Evolutionary conservation across 345 rosid genomes (phyloP).

Genomic region (Aegle marmelos): DNA sequence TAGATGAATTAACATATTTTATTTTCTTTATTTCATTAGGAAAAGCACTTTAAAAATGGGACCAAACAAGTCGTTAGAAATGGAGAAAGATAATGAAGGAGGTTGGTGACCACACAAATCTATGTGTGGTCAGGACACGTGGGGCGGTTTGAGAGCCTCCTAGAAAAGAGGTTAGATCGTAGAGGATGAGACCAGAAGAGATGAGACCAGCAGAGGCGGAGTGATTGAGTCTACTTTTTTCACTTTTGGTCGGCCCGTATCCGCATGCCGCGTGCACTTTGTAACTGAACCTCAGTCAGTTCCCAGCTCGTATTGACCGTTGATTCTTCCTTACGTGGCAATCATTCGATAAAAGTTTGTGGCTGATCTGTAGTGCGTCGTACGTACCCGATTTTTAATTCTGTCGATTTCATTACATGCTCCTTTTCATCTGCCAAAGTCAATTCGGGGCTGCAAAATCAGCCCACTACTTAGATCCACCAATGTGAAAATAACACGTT

Average conservation of each 20-base stretch:
- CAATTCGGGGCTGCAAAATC: not conserved
- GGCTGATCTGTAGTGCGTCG: not conserved
- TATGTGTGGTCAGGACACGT: constrained; percentile 28
- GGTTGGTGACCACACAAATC: constrained; percentile 14
- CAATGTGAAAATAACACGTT: not conserved
- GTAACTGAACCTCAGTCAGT: not conserved
- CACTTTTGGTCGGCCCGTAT: not conserved
- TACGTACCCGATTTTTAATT: not conserved
- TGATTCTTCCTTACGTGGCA: not conserved
- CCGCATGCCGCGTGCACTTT: not conserved
- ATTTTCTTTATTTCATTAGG: too few relatives aligned
- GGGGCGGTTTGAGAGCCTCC: constrained; percentile 31
- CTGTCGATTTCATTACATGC: not conserved
- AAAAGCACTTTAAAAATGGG: not conserved
- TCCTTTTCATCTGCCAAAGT: not conserved
- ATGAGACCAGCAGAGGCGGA: not conserved
- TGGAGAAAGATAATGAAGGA: not conserved
- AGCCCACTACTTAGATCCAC: not conserved
- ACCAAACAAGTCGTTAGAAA: not conserved
- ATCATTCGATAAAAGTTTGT: not conserved
- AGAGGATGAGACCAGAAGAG: not conserved
- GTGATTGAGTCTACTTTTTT: not conserved
- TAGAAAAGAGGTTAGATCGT: not conserved
- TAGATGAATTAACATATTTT: not conserved
- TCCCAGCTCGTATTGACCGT: not conserved